phyloP scores from a whole-genome alignment of 176 grass and related monocot species.

The Bonia amplexicaulis region DNA sequence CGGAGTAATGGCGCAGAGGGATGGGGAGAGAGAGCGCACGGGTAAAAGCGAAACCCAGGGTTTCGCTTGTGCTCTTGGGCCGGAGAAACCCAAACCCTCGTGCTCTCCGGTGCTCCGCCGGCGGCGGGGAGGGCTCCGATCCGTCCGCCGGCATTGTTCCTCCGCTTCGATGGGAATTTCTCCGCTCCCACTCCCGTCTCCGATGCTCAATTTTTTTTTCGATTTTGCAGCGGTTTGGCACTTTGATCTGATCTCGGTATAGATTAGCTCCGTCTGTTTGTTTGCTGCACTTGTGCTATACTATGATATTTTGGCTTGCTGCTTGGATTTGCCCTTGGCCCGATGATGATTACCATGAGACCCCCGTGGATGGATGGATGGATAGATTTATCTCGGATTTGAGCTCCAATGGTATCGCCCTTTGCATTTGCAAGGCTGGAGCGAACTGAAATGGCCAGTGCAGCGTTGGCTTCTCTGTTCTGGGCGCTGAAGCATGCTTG shows the following conservation, averaged over 20 bases:
- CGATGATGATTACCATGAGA: slow-evolving; percentile 11
- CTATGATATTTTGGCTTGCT: not conserved
- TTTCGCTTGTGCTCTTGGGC: not conserved
- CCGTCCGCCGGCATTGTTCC: too few species aligned
- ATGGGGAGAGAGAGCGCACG: not conserved
- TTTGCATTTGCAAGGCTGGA: slow-evolving; percentile 3
- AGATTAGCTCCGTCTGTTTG: not conserved
- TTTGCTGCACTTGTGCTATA: not conserved
- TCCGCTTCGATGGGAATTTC: not conserved
- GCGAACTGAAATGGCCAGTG: slow-evolving; percentile 16
- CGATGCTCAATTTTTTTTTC: not conserved
- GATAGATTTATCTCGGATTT: slow-evolving; percentile 20
- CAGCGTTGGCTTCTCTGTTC: slow-evolving; percentile 26
- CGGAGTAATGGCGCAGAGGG: not conserved
- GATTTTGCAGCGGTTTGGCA: not conserved
- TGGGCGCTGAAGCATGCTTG: slow-evolving; percentile 10
- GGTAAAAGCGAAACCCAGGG: not conserved
- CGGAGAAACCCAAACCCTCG: slow-evolving; percentile 1
- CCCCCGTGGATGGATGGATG: slow-evolving; percentile 11
- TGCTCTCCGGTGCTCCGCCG: not conserved
- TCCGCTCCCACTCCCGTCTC: not conserved
- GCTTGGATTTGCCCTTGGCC: slow-evolving; percentile 21
- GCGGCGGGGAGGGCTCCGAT: not conserved
- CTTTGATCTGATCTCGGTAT: not conserved
- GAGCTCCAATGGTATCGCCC: not conserved